Conservation (phyloP, 495 filamentous ascomycete genomes). For the Physcia stellaris region DNA sequence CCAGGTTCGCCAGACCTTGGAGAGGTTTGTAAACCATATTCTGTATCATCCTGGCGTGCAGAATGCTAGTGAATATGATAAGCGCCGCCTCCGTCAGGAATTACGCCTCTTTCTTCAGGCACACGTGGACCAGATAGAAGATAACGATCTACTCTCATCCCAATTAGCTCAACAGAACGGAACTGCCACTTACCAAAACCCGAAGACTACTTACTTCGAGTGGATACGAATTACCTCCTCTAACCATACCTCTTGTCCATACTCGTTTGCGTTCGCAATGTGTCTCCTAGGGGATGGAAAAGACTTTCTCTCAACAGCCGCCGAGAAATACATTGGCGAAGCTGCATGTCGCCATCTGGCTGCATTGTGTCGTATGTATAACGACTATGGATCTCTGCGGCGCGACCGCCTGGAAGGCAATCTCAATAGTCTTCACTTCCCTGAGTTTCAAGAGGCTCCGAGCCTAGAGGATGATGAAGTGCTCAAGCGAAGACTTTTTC, state of each 20-base stretch:
- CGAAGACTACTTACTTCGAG: neutral
- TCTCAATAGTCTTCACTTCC: constrained; percentile 28
- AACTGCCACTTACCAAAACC: neutral
- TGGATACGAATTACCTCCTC: constrained; percentile 27
- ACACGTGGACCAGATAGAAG: constrained; percentile 18
- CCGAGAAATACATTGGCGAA: constrained; percentile 20
- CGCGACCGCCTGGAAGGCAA: constrained; percentile 25
- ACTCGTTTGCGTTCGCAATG: constrained; percentile 23
- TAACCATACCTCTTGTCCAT: constrained; percentile 25
- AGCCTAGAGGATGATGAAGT: neutral
- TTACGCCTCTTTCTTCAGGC: constrained; percentile 17
- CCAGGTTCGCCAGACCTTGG: too few relatives aligned
- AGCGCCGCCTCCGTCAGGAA: constrained; percentile 5
- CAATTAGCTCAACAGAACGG: neutral
- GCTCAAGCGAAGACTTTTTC: neutral
- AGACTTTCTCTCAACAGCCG: constrained; percentile 6
- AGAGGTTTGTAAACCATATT: neutral
- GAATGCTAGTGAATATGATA: neutral
- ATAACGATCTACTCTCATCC: constrained; percentile 10
- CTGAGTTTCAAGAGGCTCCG: constrained; percentile 14
- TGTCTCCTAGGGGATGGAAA: constrained; percentile 15
- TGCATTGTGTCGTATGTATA: constrained; percentile 28
- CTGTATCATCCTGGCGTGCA: neutral
- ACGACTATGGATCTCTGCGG: constrained; percentile 24
- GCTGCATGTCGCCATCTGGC: constrained; percentile 21